A percentile compares a stretch with the other conserved stretches of the same genome.
phyloP scores from a whole-genome alignment of 495 filamentous ascomycete genomes.

The Thermothielavioides terrestris region DNA sequence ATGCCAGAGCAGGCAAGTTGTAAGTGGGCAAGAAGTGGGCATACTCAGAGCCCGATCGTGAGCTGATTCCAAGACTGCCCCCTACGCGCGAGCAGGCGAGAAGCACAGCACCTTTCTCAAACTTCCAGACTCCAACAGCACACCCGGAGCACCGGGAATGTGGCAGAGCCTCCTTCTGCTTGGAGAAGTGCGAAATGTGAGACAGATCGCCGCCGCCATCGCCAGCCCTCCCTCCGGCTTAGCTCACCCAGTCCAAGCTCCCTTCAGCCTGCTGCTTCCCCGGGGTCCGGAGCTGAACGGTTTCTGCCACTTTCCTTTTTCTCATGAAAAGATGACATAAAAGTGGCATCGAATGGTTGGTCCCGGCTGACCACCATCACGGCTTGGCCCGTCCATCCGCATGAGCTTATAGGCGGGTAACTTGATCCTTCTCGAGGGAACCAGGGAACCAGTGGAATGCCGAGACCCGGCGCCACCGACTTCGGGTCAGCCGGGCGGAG shows the following conservation, averaged over 20 bases:
- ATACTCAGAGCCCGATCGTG: not conserved
- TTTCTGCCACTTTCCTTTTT: not conserved
- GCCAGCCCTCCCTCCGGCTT: not conserved
- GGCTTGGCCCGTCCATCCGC: not conserved
- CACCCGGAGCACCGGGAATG: not conserved
- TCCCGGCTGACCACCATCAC: not conserved
- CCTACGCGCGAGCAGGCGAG: no score
- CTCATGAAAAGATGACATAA: not conserved
- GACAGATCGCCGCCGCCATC: not conserved
- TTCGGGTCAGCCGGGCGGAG: not conserved
- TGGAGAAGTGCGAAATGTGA: not conserved
- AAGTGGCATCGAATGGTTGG: not conserved
- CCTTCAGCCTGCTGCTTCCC: no score
- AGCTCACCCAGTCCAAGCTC: no score
- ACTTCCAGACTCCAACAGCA: not conserved
- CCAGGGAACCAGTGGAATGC: not conserved
- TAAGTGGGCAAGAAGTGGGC: no score
- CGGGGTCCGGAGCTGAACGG: no score
- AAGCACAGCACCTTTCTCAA: no score
- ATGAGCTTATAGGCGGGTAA: not conserved
- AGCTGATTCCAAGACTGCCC: not conserved
- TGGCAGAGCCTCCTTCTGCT: not conserved
- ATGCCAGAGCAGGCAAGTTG: no score
- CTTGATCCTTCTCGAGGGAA: not conserved
- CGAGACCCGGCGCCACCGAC: conserved; percentile 3